These are phyloP conservation scores for Phytophthora palmivora DNA, from an alignment of 352 stramenopile species.

Conservation along the genomic window DNA sequence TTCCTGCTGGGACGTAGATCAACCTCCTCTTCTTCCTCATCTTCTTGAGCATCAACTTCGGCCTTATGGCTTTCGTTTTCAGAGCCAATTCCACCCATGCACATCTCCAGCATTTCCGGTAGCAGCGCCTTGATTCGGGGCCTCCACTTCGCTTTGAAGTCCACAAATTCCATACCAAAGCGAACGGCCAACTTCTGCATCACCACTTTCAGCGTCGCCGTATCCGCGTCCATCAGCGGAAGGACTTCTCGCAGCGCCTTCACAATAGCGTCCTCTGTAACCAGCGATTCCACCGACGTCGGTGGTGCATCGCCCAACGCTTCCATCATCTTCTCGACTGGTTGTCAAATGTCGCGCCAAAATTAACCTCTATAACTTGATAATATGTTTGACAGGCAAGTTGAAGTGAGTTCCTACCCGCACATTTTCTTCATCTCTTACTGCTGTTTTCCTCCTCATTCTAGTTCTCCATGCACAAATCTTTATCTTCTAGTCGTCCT, in stretches of 20 bases:
- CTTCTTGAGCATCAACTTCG: slow-evolving; percentile 9
- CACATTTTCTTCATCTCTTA: slow-evolving; percentile 14
- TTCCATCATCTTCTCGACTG: slow-evolving; percentile 40
- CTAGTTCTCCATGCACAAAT: slow-evolving; percentile 18
- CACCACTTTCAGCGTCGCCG: slow-evolving; percentile 57
- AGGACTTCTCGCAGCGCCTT: slow-evolving; percentile 59
- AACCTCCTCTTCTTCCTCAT: slow-evolving; percentile 32
- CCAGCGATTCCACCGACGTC: slow-evolving; percentile 14
- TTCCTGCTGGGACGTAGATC: slow-evolving; percentile 37
- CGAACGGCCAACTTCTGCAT: slow-evolving; percentile 57
- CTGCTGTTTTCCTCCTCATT: slow-evolving; percentile 13
- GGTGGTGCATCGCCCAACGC: slow-evolving; percentile 27
- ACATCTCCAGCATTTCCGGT: slow-evolving; percentile 55
- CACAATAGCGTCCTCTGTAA: slow-evolving; percentile 40
- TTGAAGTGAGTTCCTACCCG: slow-evolving; percentile 5
- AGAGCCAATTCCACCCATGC: slow-evolving; percentile 11
- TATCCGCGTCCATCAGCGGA: slow-evolving; percentile 58
- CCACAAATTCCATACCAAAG: slow-evolving; percentile 49
- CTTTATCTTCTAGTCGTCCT: slow-evolving; percentile 56
- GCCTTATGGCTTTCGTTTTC: slow-evolving; percentile 25
- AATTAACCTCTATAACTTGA: slow-evolving; percentile 10
- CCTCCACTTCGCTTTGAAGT: slow-evolving; percentile 62
- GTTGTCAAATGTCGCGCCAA: slow-evolving; percentile 30
- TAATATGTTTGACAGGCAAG: slow-evolving; percentile 7
- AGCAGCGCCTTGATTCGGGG: slow-evolving; percentile 55